Conservation (phyloP, 1,284 basidiomycete species). For the Cerrena zonata region DNA sequence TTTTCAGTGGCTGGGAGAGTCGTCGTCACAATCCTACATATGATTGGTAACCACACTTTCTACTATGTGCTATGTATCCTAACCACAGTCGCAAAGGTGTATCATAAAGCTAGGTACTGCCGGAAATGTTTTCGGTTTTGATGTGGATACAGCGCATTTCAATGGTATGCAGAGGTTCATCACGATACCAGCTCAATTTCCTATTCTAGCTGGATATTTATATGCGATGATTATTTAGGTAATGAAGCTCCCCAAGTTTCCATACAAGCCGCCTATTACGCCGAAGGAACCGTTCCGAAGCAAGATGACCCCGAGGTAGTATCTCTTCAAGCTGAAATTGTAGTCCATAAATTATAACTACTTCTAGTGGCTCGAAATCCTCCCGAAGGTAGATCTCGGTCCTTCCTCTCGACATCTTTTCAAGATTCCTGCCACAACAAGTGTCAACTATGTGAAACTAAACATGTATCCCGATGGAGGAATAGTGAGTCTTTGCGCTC, state of each 20-base stretch:
- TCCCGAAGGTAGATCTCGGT: constrained; percentile 71
- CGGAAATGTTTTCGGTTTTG: constrained; percentile 79
- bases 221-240: constrained; percentile 49
- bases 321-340: constrained; percentile 12
- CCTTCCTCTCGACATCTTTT: constrained; percentile 86
- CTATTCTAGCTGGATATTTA: too few species aligned
- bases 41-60: constrained; percentile 68
- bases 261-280: constrained; percentile 61
- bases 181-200: too few species aligned
- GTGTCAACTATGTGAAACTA: constrained; percentile 81
- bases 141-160: constrained; percentile 94
- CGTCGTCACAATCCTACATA: constrained; percentile 82
- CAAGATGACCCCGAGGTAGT: constrained; percentile 51
- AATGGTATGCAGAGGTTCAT: constrained; percentile 59
- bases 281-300: constrained; percentile 36
- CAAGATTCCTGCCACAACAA: constrained; percentile 51
- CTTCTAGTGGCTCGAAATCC: constrained; percentile 75
- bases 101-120: constrained; percentile 85
- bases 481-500: constrained; percentile 53
- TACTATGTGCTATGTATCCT: neutral
- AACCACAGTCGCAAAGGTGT: constrained; percentile 51
- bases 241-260: constrained; percentile 88
- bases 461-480: constrained; percentile 97
- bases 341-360: neutral
- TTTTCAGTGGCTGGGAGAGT: constrained; percentile 94